Conservation (phyloP, 345 rosid species). For the Populus euphratica region DNA sequence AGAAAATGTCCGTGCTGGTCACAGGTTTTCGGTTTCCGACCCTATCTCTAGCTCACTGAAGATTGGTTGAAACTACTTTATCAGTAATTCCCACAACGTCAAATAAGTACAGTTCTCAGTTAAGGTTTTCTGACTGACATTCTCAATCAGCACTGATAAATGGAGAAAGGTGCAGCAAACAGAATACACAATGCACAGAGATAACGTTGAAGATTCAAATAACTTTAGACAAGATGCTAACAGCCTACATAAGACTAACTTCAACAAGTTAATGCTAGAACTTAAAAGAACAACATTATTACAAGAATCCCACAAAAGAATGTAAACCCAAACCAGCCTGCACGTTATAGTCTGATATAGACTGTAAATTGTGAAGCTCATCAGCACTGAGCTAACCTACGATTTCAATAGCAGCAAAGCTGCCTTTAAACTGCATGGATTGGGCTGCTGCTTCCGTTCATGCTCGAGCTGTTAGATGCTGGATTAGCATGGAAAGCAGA, state of each 20-base stretch:
- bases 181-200: neutral
- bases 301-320: slow-evolving; percentile 27
- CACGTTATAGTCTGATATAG: slow-evolving; percentile 36
- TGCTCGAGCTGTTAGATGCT: slow-evolving; percentile 7
- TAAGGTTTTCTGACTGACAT: too few relatives aligned
- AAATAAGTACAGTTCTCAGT: too few relatives aligned
- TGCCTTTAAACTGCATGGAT: slow-evolving; percentile 28
- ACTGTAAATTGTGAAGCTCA: slow-evolving; percentile 30
- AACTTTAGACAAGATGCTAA: slow-evolving; percentile 32
- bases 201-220: slow-evolving; percentile 27
- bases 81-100: too few relatives aligned
- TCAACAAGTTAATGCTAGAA: slow-evolving; percentile 7
- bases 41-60: too few relatives aligned
- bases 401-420: slow-evolving; percentile 9
- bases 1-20: too few relatives aligned
- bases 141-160: too few relatives aligned
- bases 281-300: slow-evolving; percentile 9
- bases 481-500: slow-evolving; percentile 34
- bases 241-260: slow-evolving; percentile 15
- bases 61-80: too few relatives aligned
- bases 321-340: slow-evolving; percentile 29
- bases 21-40: too few relatives aligned
- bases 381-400: slow-evolving; percentile 20
- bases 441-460: slow-evolving; percentile 22
- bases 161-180: neutral